Conservation (phyloP, 2,329 filamentous ascomycete genomes). For the Botrytis pseudocinerea region DNA sequence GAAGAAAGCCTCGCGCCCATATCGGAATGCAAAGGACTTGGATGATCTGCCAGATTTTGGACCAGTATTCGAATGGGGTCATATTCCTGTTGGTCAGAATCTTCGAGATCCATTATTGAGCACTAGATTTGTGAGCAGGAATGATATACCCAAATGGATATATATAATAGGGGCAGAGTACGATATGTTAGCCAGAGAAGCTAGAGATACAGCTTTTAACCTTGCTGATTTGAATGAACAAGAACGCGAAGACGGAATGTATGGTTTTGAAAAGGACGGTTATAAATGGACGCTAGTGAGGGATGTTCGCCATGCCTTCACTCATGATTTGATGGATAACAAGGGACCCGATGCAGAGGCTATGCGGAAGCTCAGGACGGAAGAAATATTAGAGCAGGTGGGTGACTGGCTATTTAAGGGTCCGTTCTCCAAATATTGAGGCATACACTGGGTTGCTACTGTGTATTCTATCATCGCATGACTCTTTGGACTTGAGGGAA, state of each 20-base stretch:
- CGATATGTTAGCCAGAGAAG: slow-evolving; percentile 31
- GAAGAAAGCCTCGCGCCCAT: slow-evolving; percentile 40
- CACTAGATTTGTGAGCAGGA: slow-evolving; percentile 29
- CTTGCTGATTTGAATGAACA: slow-evolving; percentile 26
- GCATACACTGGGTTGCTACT: not conserved
- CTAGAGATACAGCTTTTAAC: slow-evolving; percentile 26
- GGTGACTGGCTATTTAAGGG: slow-evolving; percentile 30
- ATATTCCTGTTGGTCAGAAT: slow-evolving; percentile 34
- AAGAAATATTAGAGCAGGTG: slow-evolving; percentile 27
- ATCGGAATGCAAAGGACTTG: slow-evolving; percentile 37
- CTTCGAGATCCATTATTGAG: slow-evolving; percentile 34
- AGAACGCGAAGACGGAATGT: slow-evolving; percentile 19
- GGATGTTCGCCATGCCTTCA: slow-evolving; percentile 31
- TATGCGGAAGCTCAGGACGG: slow-evolving; percentile 22
- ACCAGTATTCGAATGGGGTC: slow-evolving; percentile 34
- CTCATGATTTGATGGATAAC: slow-evolving; percentile 28
- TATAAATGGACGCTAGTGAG: slow-evolving; percentile 30
- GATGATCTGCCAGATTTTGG: slow-evolving; percentile 29
- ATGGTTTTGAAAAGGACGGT: slow-evolving; percentile 29
- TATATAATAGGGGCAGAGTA: slow-evolving; percentile 30
- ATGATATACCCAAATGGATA: slow-evolving; percentile 32
- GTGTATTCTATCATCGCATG: not conserved
- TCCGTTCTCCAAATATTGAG: slow-evolving; percentile 25
- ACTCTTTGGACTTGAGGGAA: not conserved
- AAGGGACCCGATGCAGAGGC: slow-evolving; percentile 25